Evolutionary conservation across 108 stramenopile genomes (phyloP).

Genomic region (Nannochloropsis gaditana): DNA sequence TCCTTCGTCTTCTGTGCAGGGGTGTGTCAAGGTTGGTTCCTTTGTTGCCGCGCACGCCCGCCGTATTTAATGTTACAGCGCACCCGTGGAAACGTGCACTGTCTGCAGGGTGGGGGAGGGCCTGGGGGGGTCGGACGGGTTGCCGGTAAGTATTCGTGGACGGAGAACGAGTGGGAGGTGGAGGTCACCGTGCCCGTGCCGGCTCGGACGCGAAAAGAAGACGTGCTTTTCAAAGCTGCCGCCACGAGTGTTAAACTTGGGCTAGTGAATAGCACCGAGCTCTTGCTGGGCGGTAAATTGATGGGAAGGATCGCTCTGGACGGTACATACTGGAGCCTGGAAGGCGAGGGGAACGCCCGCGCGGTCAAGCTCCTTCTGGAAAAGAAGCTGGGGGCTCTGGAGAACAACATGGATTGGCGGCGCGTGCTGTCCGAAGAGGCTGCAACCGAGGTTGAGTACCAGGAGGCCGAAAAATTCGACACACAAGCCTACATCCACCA

Average conservation of each 20-base stretch:
- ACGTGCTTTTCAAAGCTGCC: not conserved
- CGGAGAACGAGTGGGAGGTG: constrained; percentile 3
- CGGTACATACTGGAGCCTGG: constrained; percentile 1
- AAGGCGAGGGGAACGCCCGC: not conserved
- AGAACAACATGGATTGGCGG: constrained; percentile 15
- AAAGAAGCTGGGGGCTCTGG: not conserved
- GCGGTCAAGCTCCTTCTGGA: constrained; percentile 7
- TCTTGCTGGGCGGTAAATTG: not conserved
- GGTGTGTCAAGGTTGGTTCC: not conserved
- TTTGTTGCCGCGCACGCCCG: not conserved
- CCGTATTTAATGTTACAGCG: not conserved
- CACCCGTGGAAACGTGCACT: not conserved
- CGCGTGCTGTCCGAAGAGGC: not conserved
- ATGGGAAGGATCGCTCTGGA: constrained; percentile 1
- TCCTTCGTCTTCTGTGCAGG: no score
- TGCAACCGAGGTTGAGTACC: not conserved
- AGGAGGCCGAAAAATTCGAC: constrained; percentile 17
- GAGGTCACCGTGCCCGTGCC: constrained; percentile 7
- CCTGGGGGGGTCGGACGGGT: not conserved
- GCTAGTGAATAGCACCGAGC: not conserved
- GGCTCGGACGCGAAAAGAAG: not conserved
- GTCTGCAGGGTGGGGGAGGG: not conserved
- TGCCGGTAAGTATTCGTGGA: not conserved
- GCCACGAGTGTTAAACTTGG: constrained; percentile 7
- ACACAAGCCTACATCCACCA: not conserved